Base-by-base conservation (phyloP, 805 yeast species). In the Starmerella bacillaris region DNA sequence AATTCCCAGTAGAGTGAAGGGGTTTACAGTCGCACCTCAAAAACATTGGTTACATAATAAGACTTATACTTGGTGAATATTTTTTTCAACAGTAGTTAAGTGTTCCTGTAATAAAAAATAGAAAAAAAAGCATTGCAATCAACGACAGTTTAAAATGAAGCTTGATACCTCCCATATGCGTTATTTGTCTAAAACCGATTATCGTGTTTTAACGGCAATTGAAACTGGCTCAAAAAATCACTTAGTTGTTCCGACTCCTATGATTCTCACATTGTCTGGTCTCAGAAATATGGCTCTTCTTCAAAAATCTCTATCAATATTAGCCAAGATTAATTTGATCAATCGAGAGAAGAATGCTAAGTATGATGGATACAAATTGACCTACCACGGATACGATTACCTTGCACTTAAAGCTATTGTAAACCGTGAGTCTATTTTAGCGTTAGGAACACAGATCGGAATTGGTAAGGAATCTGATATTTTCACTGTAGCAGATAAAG, bases 381-480 rank as follows among this genome's bases (percentile, higher is more conserved):
- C 94, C 0, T 84, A 77, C 54, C 71, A 70, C 32, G 99, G 99
- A 3, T 79, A 74, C 56, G 99, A 89, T 57, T 89, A 79, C 53
- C 64, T 89, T 44, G 96, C 96, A 0, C 63, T 89, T 44, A 82
- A 76, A 55, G 67, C 92, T 6, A 70, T 89, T 72, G 62, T 78
- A 43, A 77, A 74, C 49, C 65, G 82, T 45, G 71, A 74, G 28
- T 65, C 80, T 0, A 52, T 89, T 7, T 74, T 74, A 48, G 75
- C 86, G 2, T 68, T 86, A 12, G 95, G 94, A 14, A 65, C 74
- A 31, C 78, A 77, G 7, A 83, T 86, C 46, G 98, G 96, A 40
- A 94, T 89, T 34, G 98, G 98, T 49, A 89, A 89, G 53, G 98
- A 89, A 57, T 83, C 95, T 3, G 98, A 89, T 59, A 84, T 89